Evolutionary conservation across 1,139 yeast species (phyloP), one percentile per base, ranked within the genome.

Genomic region (Zygosaccharomyces pseudobailii): DNA sequence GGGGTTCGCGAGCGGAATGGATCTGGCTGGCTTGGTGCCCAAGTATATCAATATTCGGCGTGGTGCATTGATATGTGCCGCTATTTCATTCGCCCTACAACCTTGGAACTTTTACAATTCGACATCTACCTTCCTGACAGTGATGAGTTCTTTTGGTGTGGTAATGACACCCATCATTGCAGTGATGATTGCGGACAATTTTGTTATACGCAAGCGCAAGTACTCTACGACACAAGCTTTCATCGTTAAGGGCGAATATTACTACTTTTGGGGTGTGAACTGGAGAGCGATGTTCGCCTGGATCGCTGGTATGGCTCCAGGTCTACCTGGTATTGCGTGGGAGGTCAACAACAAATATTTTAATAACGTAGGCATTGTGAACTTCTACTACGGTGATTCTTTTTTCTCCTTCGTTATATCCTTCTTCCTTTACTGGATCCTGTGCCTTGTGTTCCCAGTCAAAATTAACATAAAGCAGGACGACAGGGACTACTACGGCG

Each of bases 1-100:
- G 58, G 79, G 77, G 21, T 69, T 75, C 48, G 75, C 81, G 5
- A 76, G 76, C 49, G 80, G 81, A 40, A 75, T 75, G 68, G 80
- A 76, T 59, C 58, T 76, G 44, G 69, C 78, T 6, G 78, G 79
- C 42, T 54, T 76, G 25, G 62, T 71, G 38, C 81, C 81, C 30
- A 70, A 66, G 50, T 78, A 74, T 58, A 68, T 79, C 56, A 75
- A 75, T 50, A 76, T 78, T 51, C 67, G 68, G 51, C 68, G 83
- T 52, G 82, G 82, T 55, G 74, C 79, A 7, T 50, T 72, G 6
- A 51, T 74, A 17, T 67, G 74, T 36, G 75, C 78, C 2, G 47
- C 69, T 2, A 52, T 75, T 31, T 69, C 75, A 22, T 69, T 75
- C 65, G 71, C 74, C 34, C 63, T 71, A 47, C 76, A 72, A 52